phyloP scores from a whole-genome alignment of 2,329 filamentous ascomycete species.

The Aspergillus ochraceoroseus region DNA sequence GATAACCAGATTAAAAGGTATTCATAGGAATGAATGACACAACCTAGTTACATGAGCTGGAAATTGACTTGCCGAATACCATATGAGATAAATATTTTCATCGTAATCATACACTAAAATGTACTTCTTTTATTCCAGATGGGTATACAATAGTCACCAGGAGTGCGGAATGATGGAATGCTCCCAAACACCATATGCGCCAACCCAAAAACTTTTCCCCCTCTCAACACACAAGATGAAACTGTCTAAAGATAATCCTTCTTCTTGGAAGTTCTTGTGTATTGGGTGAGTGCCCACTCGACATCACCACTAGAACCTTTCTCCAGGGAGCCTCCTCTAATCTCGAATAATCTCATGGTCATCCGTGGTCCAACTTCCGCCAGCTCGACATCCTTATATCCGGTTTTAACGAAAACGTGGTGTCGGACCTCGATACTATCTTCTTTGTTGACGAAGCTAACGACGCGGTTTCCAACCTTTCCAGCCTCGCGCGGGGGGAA shows the following conservation, averaged over 20 bases:
- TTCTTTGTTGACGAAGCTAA: constrained; percentile 92
- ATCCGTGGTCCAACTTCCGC: constrained; percentile 88
- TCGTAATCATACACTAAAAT: not conserved
- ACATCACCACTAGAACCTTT: constrained; percentile 86
- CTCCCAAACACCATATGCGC: constrained; percentile 32
- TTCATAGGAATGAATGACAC: too few species aligned
- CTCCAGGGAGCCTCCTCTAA: constrained; percentile 82
- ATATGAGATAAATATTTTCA: too few species aligned
- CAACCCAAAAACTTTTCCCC: constrained; percentile 20
- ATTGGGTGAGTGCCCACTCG: constrained; percentile 95
- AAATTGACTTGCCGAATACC: too few species aligned
- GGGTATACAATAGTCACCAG: constrained; percentile 23
- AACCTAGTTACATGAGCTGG: too few species aligned
- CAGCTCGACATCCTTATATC: constrained; percentile 81
- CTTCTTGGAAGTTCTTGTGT: constrained; percentile 87
- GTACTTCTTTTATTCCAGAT: constrained; percentile 15
- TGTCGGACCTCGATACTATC: constrained; percentile 83
- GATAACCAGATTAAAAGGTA: too few species aligned
- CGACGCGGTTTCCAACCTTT: constrained; percentile 80
- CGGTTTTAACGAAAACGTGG: constrained; percentile 89
- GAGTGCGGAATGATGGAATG: constrained; percentile 19
- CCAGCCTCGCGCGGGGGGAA: constrained; percentile 85
- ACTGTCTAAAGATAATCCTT: constrained; percentile 75
- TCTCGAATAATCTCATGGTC: constrained; percentile 96
- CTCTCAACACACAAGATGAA: constrained; percentile 9